Evolutionary conservation across 139 green algal species (phyloP).

Genomic region (Yamagishiella unicocca): DNA sequence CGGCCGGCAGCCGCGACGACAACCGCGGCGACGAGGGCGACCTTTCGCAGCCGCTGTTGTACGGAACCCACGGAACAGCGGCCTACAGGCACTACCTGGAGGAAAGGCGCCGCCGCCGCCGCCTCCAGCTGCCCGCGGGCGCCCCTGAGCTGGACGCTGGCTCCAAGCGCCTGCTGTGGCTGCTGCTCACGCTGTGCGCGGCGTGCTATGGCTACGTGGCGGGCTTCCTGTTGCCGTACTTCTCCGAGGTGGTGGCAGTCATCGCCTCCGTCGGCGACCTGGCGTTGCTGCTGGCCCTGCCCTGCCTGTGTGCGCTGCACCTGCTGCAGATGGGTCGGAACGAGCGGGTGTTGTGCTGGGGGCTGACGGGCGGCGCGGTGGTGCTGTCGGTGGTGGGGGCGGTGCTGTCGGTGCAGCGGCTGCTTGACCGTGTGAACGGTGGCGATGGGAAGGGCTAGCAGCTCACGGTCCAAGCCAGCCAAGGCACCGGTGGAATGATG

Average conservation of each 20-base stretch:
- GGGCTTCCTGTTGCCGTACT: conserved; percentile 53
- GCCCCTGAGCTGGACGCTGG: conserved; percentile 18
- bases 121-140: background rate
- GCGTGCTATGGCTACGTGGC: conserved; percentile 39
- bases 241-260: conserved; percentile 52
- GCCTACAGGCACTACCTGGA: conserved; percentile 32
- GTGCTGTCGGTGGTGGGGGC: conserved; percentile 37
- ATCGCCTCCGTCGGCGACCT: conserved; percentile 60
- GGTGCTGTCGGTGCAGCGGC: conserved; percentile 39
- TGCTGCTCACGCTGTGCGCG: conserved; percentile 31
- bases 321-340: conserved; percentile 32
- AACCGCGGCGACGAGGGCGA: background rate
- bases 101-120: background rate
- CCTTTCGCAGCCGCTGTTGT: conserved; percentile 6
- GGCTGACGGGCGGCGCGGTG: conserved; percentile 20
- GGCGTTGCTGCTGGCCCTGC: conserved; percentile 50
- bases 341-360: conserved; percentile 44
- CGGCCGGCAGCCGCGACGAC: background rate
- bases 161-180: conserved; percentile 37
- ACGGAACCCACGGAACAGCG: background rate
- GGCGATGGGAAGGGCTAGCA: background rate
- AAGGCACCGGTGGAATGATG: no score
- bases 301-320: conserved; percentile 50
- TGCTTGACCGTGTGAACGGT: background rate
- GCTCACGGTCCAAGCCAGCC: no score